Conservation (phyloP, 352 stramenopile species). For the Aphanomyces astaci region DNA sequence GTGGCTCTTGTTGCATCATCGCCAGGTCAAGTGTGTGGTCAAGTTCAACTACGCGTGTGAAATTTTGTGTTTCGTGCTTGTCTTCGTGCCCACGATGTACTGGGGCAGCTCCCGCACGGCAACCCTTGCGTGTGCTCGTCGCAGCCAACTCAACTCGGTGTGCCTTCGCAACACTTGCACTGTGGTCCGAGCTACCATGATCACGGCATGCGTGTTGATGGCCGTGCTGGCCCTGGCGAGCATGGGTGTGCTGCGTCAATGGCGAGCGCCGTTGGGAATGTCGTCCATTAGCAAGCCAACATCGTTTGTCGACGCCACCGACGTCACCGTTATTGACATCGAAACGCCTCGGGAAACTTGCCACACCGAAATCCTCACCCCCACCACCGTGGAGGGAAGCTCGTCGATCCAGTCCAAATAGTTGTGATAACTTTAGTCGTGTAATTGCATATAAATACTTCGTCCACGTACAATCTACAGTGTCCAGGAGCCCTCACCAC, state of each 20-base stretch:
- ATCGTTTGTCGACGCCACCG: background rate
- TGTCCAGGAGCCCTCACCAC: too few species aligned
- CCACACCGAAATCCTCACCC: background rate
- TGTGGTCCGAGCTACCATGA: background rate
- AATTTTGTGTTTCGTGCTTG: background rate
- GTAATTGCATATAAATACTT: background rate
- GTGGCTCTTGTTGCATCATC: background rate
- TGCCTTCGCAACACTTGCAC: background rate
- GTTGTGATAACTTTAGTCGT: background rate
- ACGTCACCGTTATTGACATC: background rate
- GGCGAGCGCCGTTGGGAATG: background rate
- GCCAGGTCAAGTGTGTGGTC: background rate
- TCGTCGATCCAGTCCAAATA: background rate
- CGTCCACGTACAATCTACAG: too few species aligned
- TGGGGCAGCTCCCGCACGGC: background rate
- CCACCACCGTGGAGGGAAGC: background rate
- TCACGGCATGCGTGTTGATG: background rate
- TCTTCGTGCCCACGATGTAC: background rate
- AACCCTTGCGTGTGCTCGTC: background rate
- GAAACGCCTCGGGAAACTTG: background rate
- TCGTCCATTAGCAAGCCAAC: too few species aligned
- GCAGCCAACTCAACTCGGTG: background rate
- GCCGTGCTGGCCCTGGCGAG: background rate
- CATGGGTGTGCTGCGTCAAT: background rate
- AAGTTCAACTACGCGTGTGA: slow-evolving; percentile 1